Evolutionary conservation across 2,329 filamentous ascomycete species (phyloP).

Genomic region (Cercospora janseana): DNA sequence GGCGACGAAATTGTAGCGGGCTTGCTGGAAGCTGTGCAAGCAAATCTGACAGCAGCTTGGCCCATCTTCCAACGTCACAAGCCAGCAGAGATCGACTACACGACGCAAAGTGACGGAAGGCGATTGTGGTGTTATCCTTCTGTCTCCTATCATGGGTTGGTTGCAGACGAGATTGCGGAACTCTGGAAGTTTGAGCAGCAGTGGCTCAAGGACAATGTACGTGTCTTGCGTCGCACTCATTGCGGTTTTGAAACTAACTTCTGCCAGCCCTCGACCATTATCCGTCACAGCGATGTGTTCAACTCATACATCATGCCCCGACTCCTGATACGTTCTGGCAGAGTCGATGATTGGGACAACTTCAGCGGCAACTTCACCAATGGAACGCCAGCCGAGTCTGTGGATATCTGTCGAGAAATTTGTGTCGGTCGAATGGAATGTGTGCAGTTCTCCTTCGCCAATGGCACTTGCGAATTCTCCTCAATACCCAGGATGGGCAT

Average conservation of each 20-base stretch:
- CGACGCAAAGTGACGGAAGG: constrained; percentile 31
- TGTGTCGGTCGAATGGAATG: constrained; percentile 19
- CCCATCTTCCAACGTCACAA: constrained; percentile 35
- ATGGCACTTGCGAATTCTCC: constrained; percentile 20
- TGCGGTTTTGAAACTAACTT: not conserved
- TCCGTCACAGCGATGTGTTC: constrained; percentile 32
- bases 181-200: constrained; percentile 34
- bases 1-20: constrained; percentile 32
- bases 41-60: constrained; percentile 25
- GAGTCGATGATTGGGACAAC: constrained; percentile 34
- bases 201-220: constrained; percentile 26
- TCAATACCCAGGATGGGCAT: constrained; percentile 19
- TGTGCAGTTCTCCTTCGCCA: constrained; percentile 21
- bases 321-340: constrained; percentile 21
- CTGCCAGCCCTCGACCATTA: constrained; percentile 5
- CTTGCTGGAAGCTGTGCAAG: constrained; percentile 25
- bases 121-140: constrained; percentile 34
- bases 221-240: not conserved
- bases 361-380: constrained; percentile 17
- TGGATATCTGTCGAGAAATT: constrained; percentile 17
- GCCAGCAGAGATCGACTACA: constrained; percentile 41
- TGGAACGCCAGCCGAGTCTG: constrained; percentile 1
- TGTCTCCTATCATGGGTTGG: constrained; percentile 31
- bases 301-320: constrained; percentile 28
- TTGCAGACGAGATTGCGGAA: constrained; percentile 25